Base-by-base conservation (phyloP, 371 early-diverging fungal species). In the Mucor ambiguus region DNA sequence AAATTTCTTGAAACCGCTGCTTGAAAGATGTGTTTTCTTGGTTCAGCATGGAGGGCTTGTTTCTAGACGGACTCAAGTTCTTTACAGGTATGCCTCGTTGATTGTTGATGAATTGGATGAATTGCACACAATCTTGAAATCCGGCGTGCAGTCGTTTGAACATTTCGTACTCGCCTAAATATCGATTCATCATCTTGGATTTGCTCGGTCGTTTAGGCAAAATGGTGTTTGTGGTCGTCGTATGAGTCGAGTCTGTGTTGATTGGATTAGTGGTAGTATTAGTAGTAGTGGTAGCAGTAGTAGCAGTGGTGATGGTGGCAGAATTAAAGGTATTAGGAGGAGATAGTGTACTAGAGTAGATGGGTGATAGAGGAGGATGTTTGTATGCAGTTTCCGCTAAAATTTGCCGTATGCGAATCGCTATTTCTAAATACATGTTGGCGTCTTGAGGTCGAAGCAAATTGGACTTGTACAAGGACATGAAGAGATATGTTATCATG, bases 381-480 rank as follows among this genome's bases (percentile, higher is more conserved):
- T 49, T 58, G 62, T 56, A 61, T 49, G 52, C 58, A 5, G 54
- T 58, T 10, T 73, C 71, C 3, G 56, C 57, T n/a, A 80, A 29
- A 4, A 75, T 57, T 9, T 77, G 68, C 9, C 73, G 69, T 49
- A 81, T 75, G 12, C 82, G 67, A 18, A 75, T 26, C 2, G 76
- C 77, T 35, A 77, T 58, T 22, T 73, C 77, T 8, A 79, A 38
- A 64, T 81, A 81, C n/a, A 62, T 65, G 11, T 57, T 60, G 2
- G 77, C 69, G 46, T 77, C 76, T 24, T 68, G 58, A 1, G 77
- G 74, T 8, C 71, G 72, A n/a, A 74, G 46, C n/a, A 77, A 18
- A 18, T 75, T 79, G n/a, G 60, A 66, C 60, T 75, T 72, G 38
- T 77, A 79, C 2, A 54, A 32, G 0, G 76, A 68, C 71, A 81